A percentile compares a stretch with the other conserved stretches of the same genome.
These are phyloP conservation scores for Verbascum thapsus DNA, from an alignment of 257 asterid genomes.

Conservation along the genomic window DNA sequence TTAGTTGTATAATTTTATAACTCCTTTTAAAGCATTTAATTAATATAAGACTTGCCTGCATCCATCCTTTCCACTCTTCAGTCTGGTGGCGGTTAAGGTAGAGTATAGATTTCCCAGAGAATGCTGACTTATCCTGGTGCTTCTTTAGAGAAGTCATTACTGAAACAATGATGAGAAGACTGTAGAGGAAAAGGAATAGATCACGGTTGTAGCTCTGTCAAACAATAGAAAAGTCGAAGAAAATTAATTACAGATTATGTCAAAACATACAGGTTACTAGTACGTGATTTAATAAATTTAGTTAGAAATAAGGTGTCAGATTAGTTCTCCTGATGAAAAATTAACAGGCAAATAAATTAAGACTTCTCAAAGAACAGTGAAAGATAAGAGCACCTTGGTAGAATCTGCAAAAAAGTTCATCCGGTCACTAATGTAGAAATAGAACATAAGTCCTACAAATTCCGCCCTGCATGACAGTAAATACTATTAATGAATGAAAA, in stretches of 20 bases:
- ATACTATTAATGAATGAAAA: slow-evolving; percentile 25
- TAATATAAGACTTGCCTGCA: slow-evolving; percentile 70
- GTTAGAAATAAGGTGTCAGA: not conserved
- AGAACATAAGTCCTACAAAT: slow-evolving; percentile 80
- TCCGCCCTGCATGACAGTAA: slow-evolving; percentile 71
- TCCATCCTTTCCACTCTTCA: slow-evolving; percentile 99
- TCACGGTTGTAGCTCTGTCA: slow-evolving; percentile 95
- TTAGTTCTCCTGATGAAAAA: not conserved
- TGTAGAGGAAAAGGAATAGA: slow-evolving; percentile 79
- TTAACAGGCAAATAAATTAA: not conserved
- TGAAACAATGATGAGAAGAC: slow-evolving; percentile 86
- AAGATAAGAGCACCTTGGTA: slow-evolving; percentile 60
- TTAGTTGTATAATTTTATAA: too few species aligned
- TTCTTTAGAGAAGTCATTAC: slow-evolving; percentile 95
- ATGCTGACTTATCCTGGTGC: slow-evolving; percentile 87
- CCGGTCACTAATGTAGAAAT: slow-evolving; percentile 88
- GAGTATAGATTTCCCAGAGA: slow-evolving; percentile 83
- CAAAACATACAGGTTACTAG: slow-evolving; percentile 10
- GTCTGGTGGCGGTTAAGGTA: slow-evolving; percentile 99
- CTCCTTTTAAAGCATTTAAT: too few species aligned
- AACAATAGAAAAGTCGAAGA: slow-evolving; percentile 30
- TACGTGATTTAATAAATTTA: not conserved
- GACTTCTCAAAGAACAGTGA: slow-evolving; percentile 21
- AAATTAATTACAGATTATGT: slow-evolving; percentile 15
- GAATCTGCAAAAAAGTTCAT: slow-evolving; percentile 82